These are phyloP conservation scores for Pestalotiopsis sp. DNA, from an alignment of 2,329 filamentous ascomycete genomes.

Conservation along the genomic window DNA sequence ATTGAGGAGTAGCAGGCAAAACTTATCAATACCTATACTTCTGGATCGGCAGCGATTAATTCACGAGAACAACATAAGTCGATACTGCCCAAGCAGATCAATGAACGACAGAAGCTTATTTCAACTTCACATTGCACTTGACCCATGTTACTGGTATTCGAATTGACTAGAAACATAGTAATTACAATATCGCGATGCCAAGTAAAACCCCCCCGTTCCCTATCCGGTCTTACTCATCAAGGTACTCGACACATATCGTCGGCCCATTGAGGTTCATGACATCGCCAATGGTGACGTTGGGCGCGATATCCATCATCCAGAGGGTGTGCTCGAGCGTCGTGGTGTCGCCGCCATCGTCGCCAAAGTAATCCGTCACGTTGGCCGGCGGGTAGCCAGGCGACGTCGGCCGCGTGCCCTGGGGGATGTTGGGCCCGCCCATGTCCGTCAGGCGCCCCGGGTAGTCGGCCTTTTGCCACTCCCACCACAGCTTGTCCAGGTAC, in stretches of 20 bases:
- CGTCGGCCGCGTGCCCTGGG: background rate
- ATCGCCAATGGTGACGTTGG: slow-evolving; percentile 25
- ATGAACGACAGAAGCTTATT: too few relatives aligned
- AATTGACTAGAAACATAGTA: too few relatives aligned
- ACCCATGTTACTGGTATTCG: too few relatives aligned
- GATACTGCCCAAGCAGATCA: too few relatives aligned
- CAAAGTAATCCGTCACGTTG: slow-evolving; percentile 17
- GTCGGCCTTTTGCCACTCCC: slow-evolving; percentile 28
- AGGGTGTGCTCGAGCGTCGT: slow-evolving; percentile 28
- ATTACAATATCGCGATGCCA: too few relatives aligned
- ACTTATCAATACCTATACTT: too few relatives aligned
- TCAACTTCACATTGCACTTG: too few relatives aligned
- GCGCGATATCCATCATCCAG: slow-evolving; percentile 23
- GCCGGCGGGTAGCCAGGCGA: background rate
- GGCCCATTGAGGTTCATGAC: slow-evolving; percentile 23
- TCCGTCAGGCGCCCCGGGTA: slow-evolving; percentile 22
- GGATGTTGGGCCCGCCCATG: slow-evolving; percentile 21
- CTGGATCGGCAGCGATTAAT: too few relatives aligned
- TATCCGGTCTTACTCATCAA: background rate
- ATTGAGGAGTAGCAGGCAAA: background rate
- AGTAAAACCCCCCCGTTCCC: background rate
- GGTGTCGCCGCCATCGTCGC: slow-evolving; percentile 18
- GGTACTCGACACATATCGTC: slow-evolving; percentile 24
- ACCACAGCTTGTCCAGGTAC: slow-evolving; percentile 29
- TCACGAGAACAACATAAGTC: too few relatives aligned